Conservation (phyloP, 768 basidiomycete genomes). For the Boletus reticuloceps region DNA sequence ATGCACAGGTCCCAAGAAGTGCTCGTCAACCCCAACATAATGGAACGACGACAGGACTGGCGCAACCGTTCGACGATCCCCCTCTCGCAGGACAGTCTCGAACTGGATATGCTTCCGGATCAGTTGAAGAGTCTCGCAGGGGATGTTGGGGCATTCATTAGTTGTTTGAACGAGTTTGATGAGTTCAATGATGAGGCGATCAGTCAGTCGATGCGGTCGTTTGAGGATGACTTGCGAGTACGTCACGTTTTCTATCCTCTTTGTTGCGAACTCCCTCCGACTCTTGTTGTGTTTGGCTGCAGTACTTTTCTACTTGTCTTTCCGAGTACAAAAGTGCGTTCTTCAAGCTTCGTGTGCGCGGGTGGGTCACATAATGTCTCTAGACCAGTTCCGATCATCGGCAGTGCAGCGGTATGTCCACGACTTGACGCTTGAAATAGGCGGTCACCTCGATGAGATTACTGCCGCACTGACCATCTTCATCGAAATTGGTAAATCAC, state of each 20-base stretch:
- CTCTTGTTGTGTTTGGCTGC: not conserved
- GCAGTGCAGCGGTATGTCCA: conserved; percentile 53
- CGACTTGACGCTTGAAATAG: conserved; percentile 45
- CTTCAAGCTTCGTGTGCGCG: not conserved
- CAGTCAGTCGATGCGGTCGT: conserved; percentile 43
- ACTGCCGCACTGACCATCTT: conserved; percentile 45
- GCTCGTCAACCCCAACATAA: conserved; percentile 32
- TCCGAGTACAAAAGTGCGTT: conserved; percentile 42
- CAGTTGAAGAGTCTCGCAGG: conserved; percentile 44
- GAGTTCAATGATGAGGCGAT: conserved; percentile 53
- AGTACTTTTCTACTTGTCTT: conserved; percentile 53
- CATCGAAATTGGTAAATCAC: conserved; percentile 46
- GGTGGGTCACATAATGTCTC: not conserved
- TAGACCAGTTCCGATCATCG: conserved; percentile 49
- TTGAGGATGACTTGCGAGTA: conserved; percentile 49
- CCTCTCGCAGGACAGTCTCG: conserved; percentile 36
- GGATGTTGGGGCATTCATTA: conserved; percentile 47
- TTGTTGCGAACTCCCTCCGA: not conserved
- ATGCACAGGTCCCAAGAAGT: conserved; percentile 34
- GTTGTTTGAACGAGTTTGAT: conserved; percentile 51
- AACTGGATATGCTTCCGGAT: conserved; percentile 44
- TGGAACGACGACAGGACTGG: conserved; percentile 28
- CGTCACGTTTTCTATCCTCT: not conserved
- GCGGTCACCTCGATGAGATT: conserved; percentile 50
- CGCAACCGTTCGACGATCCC: conserved; percentile 38